phyloP scores from a whole-genome alignment of 148 eudicot genomes.

The Amaranthus palmeri region DNA sequence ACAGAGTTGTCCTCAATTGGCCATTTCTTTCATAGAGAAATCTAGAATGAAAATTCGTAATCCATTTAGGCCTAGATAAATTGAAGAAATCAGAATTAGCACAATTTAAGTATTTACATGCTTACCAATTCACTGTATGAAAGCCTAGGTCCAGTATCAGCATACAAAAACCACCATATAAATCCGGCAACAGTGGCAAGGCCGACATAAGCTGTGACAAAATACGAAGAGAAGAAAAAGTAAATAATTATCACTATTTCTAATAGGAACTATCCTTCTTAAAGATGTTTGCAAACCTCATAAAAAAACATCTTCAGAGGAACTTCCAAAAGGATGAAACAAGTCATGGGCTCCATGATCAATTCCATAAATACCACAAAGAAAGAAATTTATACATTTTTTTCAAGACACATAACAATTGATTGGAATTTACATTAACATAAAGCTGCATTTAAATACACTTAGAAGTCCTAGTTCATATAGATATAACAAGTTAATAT shows the following conservation, averaged over 20 bases:
- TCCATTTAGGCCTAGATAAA: too few relatives aligned
- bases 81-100: too few relatives aligned
- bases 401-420: not conserved
- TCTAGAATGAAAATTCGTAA: too few relatives aligned
- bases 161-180: constrained; percentile 97
- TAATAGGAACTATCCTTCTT: not conserved
- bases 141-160: constrained; percentile 82
- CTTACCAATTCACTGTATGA: constrained; percentile 86
- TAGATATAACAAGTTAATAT: too few relatives aligned
- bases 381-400: not conserved
- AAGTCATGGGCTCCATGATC: not conserved
- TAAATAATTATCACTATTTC: not conserved
- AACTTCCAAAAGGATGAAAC: not conserved
- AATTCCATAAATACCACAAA: not conserved
- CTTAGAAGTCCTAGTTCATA: too few relatives aligned
- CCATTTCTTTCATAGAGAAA: too few relatives aligned
- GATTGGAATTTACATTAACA: not conserved
- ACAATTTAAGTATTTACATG: constrained; percentile 7
- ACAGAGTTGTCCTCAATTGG: too few relatives aligned
- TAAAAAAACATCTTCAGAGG: not conserved
- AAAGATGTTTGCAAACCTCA: too few relatives aligned
- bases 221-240: constrained; percentile 13
- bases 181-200: constrained; percentile 97
- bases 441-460: too few relatives aligned
- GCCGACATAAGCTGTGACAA: constrained; percentile 87